phyloP scores from a whole-genome alignment of 805 yeast genomes.

The Metschnikowia peoriensis region DNA sequence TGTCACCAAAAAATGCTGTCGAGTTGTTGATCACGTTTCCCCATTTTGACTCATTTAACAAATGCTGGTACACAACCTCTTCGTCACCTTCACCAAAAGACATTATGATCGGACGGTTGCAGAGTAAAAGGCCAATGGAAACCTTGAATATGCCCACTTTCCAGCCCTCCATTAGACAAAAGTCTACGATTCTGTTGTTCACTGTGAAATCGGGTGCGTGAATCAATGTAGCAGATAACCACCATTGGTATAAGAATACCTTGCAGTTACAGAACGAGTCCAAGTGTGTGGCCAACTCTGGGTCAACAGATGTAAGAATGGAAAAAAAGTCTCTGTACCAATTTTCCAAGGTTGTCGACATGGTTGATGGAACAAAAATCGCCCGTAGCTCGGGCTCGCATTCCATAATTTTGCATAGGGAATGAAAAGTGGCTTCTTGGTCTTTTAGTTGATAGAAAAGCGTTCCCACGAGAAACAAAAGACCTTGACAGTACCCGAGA shows the following conservation, averaged over 20 bases:
- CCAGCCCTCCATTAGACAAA: slow-evolving; percentile 54
- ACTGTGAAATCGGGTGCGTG: slow-evolving; percentile 55
- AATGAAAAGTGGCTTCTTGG: slow-evolving; percentile 47
- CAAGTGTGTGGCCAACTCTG: slow-evolving; percentile 45
- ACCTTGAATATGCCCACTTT: slow-evolving; percentile 51
- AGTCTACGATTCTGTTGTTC: slow-evolving; percentile 50
- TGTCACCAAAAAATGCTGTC: slow-evolving; percentile 38
- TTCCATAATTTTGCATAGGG: slow-evolving; percentile 58
- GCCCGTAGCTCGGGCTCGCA: slow-evolving; percentile 49
- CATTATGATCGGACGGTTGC: slow-evolving; percentile 47
- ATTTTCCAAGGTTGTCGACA: slow-evolving; percentile 51
- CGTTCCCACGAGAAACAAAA: slow-evolving; percentile 61
- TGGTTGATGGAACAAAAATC: slow-evolving; percentile 48
- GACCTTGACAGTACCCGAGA: slow-evolving; percentile 69
- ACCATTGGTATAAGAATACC: slow-evolving; percentile 63
- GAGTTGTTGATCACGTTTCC: slow-evolving; percentile 38
- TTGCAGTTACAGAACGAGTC: slow-evolving; percentile 39
- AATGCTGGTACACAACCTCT: slow-evolving; percentile 44
- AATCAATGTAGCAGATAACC: slow-evolving; percentile 57
- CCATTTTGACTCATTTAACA: slow-evolving; percentile 44
- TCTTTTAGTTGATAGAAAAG: slow-evolving; percentile 41
- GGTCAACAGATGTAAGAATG: slow-evolving; percentile 40
- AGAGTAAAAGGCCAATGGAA: slow-evolving; percentile 50
- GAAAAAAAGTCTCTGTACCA: slow-evolving; percentile 52
- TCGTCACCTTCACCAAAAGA: slow-evolving; percentile 32